These are phyloP conservation scores for Alternaria sp. DNA, from an alignment of 2,329 filamentous ascomycete species.

Conservation along the genomic window DNA sequence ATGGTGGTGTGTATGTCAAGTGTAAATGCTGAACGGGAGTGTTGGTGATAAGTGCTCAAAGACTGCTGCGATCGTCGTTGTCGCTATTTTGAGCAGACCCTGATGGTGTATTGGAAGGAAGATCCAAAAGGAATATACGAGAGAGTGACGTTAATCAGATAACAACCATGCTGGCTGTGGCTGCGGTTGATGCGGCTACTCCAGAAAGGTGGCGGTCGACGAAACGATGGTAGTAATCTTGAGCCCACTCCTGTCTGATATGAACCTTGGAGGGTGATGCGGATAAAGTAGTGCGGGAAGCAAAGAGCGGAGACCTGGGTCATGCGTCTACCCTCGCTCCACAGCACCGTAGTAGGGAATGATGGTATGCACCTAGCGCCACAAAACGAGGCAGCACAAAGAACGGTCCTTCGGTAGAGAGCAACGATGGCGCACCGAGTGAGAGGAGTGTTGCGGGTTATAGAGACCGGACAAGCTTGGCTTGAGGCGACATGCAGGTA, in stretches of 20 bases:
- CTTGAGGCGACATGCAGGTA: slow-evolving; percentile 40
- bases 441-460: slow-evolving; percentile 39
- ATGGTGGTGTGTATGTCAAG: neutral
- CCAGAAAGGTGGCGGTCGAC: slow-evolving; percentile 22
- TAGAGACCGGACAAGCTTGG: slow-evolving; percentile 32
- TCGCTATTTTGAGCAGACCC: neutral
- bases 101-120: slow-evolving; percentile 7
- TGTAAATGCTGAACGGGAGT: neutral
- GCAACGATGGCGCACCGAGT: slow-evolving; percentile 35
- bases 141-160: slow-evolving; percentile 36
- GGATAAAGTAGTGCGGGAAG: slow-evolving; percentile 45
- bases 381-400: slow-evolving; percentile 34
- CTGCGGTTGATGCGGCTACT: slow-evolving; percentile 31
- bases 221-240: slow-evolving; percentile 29
- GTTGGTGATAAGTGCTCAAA: neutral
- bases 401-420: slow-evolving; percentile 35
- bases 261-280: slow-evolving; percentile 35
- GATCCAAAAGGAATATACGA: slow-evolving; percentile 26
- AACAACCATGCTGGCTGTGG: slow-evolving; percentile 38
- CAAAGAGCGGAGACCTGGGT: slow-evolving; percentile 37
- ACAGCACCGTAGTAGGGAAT: slow-evolving; percentile 35
- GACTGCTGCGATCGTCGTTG: neutral
- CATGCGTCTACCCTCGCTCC: slow-evolving; percentile 47
- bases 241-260: slow-evolving; percentile 31
- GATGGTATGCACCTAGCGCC: slow-evolving; percentile 43